A percentile compares a stretch with the other conserved stretches of the same genome.
Conservation (phyloP, 257 asterid genomes). For the Solanum sejunctum region DNA sequence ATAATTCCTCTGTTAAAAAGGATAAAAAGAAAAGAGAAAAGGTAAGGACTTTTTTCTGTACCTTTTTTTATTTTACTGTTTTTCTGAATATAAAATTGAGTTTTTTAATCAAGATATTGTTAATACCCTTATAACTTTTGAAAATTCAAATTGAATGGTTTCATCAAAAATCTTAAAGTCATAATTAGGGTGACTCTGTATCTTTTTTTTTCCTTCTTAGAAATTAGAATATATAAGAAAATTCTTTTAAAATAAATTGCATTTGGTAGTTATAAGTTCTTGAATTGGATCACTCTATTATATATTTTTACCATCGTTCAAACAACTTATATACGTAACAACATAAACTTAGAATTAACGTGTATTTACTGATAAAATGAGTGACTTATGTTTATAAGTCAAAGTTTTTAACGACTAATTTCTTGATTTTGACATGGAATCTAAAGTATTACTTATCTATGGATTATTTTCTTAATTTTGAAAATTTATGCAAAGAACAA, state of each 20-base stretch:
- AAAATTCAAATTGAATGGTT: neutral
- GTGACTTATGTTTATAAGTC: neutral
- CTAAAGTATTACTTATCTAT: neutral
- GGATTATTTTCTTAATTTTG: neutral
- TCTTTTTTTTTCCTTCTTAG: neutral
- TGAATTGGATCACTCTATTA: neutral
- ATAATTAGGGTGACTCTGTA: neutral
- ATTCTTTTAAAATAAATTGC: neutral
- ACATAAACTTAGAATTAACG: neutral
- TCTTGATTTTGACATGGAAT: neutral
- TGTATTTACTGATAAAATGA: neutral
- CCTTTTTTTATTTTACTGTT: neutral
- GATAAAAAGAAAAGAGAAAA: neutral
- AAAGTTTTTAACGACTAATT: neutral
- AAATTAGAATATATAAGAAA: neutral
- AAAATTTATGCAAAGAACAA: neutral
- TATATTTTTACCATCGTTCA: neutral
- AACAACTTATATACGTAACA: neutral
- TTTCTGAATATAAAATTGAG: neutral
- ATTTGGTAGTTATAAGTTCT: neutral
- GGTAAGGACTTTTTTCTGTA: neutral
- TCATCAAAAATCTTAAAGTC: neutral
- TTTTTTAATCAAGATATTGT: neutral
- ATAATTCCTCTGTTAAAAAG: neutral
- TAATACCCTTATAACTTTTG: neutral